Base-by-base conservation (phyloP, 1,139 yeast genomes). In the Ogataea hybrid region DNA sequence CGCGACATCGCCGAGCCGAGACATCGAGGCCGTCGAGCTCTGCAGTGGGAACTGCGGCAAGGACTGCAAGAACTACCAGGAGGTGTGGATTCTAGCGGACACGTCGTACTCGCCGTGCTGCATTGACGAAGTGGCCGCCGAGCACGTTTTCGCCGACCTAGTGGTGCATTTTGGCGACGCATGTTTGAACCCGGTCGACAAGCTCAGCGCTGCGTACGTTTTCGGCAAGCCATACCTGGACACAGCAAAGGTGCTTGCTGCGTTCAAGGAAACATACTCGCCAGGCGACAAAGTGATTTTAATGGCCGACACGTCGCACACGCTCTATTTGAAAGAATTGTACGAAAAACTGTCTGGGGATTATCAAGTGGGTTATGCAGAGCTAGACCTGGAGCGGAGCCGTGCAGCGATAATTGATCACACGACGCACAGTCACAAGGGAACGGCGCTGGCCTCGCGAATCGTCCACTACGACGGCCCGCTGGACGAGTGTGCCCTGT, bases 131-230 rank as follows among this genome's bases (percentile, higher is more conserved):
- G 95, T 92, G 17, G 97, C 98, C 0, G 95, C 97, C 1, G 90
- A 85, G 57, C 99, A 92, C 64, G 95, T 92, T 10, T 61, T 69
- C 6, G 92, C 95, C 17, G 96, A 90, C 50, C 66, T 85, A 9
- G 88, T 94, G 23, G 80, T 90, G 1, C 98, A 92, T 63, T 88
- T 89, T 62, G 99, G 99, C 4, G 95, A 88, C 59, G 94, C 97
- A 0, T 92, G 98, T 62, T 66, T 92, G 56, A 89, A 85, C 52
- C 84, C 90, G 0, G 81, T 87, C 6, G 79, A 75, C 34, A 79
- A 76, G 37, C 61, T 86, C n/a, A 79, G 85, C 0, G 86, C 89
- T 0, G 79, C 81, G 0, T 89, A 85, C 58, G 83, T 86, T 0
- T 78, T 87, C 60, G 96, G 96, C 2, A 71, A 68, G 42, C 90